Base-by-base conservation (phyloP, 768 basidiomycete genomes). In the Leucosporidium scottii region DNA sequence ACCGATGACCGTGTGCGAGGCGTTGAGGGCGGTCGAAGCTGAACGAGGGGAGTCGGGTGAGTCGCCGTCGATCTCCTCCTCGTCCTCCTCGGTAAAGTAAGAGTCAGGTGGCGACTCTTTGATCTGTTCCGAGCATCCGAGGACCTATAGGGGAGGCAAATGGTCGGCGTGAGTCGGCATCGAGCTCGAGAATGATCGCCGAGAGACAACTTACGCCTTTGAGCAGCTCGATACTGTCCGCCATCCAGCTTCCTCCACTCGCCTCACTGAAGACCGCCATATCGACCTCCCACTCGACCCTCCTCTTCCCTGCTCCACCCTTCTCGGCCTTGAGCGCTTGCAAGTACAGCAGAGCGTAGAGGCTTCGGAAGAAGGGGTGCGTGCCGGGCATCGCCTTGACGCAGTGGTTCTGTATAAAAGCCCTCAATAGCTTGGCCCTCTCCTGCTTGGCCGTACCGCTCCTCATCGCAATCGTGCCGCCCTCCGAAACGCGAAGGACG, bases 231-330 rank as follows among this genome's bases (percentile, higher is more conserved):
- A 74, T 44, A 1, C 57, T 54, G 2, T 74, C 73, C 18, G 44
- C 25, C 34, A 61, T 56, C 70, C 71, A 74, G 0, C 50, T 63
- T 6, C 62, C 62, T 44, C 70, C 64, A 5, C 73, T 66, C n/a
- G 66, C 71, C 55, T 74, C 73, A 20, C 60, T 58, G 23, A 74
- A 72, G 0, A 74, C 70, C 9, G 65, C 63, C 2, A 72, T 59
- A 25, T 74, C 70, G 12, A 74, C 61, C n/a, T 66, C 66, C 70
- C 70, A 72, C 51, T 70, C 69, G 23, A 74, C 64, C 54, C 66
- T 53, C 34, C 64, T 51, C 39, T 4, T 25, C 20, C 72, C 72
- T 12, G 68, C 68, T 23, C 68, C 72, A 5, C 66, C 73, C 44
- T 53, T 59, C 3, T 23, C 21, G 23, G 59, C 34, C 8, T 60